phyloP scores from a whole-genome alignment of 257 asterid species.

The Craterostigma plantagineum region DNA sequence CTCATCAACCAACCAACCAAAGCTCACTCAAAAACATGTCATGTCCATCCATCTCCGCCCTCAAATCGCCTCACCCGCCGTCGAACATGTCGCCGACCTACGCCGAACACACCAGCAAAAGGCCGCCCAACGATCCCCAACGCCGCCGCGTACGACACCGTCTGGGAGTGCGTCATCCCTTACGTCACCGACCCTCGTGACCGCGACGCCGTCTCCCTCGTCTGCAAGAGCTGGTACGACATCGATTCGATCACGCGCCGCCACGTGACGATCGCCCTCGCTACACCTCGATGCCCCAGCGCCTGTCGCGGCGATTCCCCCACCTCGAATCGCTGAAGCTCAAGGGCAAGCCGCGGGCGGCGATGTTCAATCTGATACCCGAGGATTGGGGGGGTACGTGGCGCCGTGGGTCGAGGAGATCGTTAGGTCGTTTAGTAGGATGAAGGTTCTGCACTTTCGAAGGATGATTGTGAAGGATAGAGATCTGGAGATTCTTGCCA shows the following conservation, averaged over 20 bases:
- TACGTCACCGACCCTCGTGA: neutral
- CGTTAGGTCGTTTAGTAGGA: neutral
- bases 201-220: constrained; percentile 3
- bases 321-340: constrained; percentile 6
- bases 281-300: constrained; percentile 1
- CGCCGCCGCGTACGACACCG: constrained; percentile 1
- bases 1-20: too few species aligned
- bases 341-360: constrained; percentile 6
- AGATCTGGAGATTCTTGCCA: constrained; percentile 1
- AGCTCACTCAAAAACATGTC: too few species aligned
- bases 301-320: constrained; percentile 4
- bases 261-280: constrained; percentile 2
- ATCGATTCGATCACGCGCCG: constrained; percentile 5
- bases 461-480: constrained; percentile 5
- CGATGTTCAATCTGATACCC: constrained; percentile 4
- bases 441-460: constrained; percentile 2
- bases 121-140: too few species aligned
- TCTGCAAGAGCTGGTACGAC: constrained; percentile 3
- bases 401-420: constrained; percentile 6
- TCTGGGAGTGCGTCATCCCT: constrained; percentile 6
- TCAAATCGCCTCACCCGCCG: too few species aligned
- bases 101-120: too few species aligned
- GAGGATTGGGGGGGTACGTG: constrained; percentile 5
- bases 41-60: too few species aligned
- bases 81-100: too few species aligned